These are phyloP conservation scores for Fusarium clavum DNA, from an alignment of 2,329 filamentous ascomycete species.

Conservation along the genomic window DNA sequence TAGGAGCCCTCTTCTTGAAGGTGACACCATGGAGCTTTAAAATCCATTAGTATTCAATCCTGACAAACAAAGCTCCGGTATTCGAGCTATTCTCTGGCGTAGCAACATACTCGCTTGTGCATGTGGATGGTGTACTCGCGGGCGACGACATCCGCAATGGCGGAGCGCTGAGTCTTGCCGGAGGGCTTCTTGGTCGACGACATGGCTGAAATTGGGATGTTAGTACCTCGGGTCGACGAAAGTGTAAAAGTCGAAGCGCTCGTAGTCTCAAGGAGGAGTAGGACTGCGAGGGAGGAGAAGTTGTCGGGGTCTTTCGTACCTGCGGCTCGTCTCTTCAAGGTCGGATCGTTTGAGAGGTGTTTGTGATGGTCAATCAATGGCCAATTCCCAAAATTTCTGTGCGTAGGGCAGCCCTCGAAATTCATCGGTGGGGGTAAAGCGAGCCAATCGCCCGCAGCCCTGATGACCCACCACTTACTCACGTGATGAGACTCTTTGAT, in stretches of 20 bases:
- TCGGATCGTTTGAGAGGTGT: slow-evolving; percentile 54
- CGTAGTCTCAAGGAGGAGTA: slow-evolving; percentile 35
- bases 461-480: slow-evolving; percentile 18
- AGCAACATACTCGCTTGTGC: slow-evolving; percentile 80
- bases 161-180: slow-evolving; percentile 75
- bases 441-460: slow-evolving; percentile 51
- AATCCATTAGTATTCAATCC: slow-evolving; percentile 36
- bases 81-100: slow-evolving; percentile 21
- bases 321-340: slow-evolving; percentile 56
- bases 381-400: slow-evolving; percentile 57
- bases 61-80: slow-evolving; percentile 18
- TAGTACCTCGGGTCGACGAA: slow-evolving; percentile 44
- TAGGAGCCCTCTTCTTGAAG: slow-evolving; percentile 99
- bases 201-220: slow-evolving; percentile 54
- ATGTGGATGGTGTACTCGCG: slow-evolving; percentile 99
- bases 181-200: slow-evolving; percentile 58
- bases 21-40: slow-evolving; percentile 91
- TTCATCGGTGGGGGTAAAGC: slow-evolving; percentile 48
- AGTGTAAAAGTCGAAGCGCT: slow-evolving; percentile 36
- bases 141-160: slow-evolving; percentile 98
- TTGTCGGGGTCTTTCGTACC: slow-evolving; percentile 52
- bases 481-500: slow-evolving; percentile 43
- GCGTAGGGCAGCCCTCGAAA: slow-evolving; percentile 56
- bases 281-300: slow-evolving; percentile 35
- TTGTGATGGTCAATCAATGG: slow-evolving; percentile 51